Base-by-base conservation (phyloP, 257 asterid genomes). In the Solanum sitiens region DNA sequence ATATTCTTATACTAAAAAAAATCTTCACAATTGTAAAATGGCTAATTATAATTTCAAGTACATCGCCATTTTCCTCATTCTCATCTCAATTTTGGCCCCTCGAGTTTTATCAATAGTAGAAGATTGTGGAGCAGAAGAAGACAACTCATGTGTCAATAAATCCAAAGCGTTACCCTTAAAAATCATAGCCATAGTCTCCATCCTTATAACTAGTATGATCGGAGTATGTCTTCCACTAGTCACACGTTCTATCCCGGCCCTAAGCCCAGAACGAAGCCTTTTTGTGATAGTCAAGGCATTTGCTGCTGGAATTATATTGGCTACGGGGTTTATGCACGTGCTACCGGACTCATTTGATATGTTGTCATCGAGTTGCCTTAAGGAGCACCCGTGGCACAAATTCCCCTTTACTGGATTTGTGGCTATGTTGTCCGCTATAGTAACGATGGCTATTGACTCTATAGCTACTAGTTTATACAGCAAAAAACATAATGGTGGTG, bases 351-450 rank as follows among this genome's bases (percentile, higher is more conserved):
- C 91, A 0, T 89, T 91, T 25, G 88, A 84, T 32, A 84, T 86
- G 85, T 59, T 89, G 13, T 87, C 86, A 0, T 91, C 93, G 2
- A 72, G 87, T 35, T 89, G 91, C 61, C 56, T 91, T 75, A 47
- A 72, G 0, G 91, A 88, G 35, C 25, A 89, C 37, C 93, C 91
- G 0, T 91, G 91, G 93, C 89, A 86, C 33, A 89, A 89, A 25
- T 91, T 89, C 15, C 91, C 91, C 37, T 91, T 91, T n/a, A 83
- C 89, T 12, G 90, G 90, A 37, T 88, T 91, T 21, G 89, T 91
- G 9, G 93, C 91, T n/a, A 91, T 91, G 92, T 45, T 89, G 88
- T 89, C 93, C 6, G 88, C 93, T 20, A 86, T 91, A 3, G 86
- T 71, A 7, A 91, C 92, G 0, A 74, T 91, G 56, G 89, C 89